A percentile compares a stretch with the other conserved stretches of the same genome.
Conservation (phyloP, 2,329 filamentous ascomycete species). For the Diaporthe ampelina region DNA sequence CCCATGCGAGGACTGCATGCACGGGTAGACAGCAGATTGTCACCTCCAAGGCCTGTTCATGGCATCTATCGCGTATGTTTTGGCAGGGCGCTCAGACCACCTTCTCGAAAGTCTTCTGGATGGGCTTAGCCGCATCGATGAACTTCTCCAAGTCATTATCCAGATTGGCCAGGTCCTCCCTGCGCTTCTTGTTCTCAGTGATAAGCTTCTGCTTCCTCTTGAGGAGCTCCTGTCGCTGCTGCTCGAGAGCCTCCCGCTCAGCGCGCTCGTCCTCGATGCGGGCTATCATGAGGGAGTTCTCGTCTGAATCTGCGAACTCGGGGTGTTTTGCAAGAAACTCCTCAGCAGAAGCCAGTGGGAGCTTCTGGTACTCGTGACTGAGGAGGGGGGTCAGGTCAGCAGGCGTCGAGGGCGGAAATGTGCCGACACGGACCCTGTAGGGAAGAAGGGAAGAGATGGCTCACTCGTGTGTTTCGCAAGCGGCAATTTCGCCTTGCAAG, state of each 20-base stretch:
- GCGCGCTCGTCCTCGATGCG: constrained; percentile 91
- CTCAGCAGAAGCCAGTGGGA: constrained; percentile 86
- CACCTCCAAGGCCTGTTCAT: background rate
- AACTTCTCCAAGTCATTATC: constrained; percentile 95
- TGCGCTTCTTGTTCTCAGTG: constrained; percentile 87
- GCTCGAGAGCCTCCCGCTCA: constrained; percentile 87
- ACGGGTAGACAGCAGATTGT: background rate
- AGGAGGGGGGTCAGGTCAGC: constrained; percentile 9
- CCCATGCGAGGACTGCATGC: background rate
- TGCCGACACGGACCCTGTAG: background rate
- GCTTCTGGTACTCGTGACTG: constrained; percentile 88
- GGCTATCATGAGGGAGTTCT: constrained; percentile 88
- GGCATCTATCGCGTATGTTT: background rate
- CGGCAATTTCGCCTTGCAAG: constrained; percentile 88
- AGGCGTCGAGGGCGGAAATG: background rate
- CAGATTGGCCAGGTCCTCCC: constrained; percentile 91
- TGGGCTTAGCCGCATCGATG: constrained; percentile 91
- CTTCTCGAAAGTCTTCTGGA: constrained; percentile 88
- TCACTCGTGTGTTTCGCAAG: constrained; percentile 92
- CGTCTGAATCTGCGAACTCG: constrained; percentile 78
- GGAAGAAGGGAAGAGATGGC: constrained; percentile 51
- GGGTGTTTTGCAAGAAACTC: constrained; percentile 85
- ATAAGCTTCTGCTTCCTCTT: constrained; percentile 75
- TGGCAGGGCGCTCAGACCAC: constrained; percentile 60
- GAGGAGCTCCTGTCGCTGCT: constrained; percentile 82